phyloP scores from a whole-genome alignment of 768 basidiomycete genomes.

The Pisolithus orientalis region DNA sequence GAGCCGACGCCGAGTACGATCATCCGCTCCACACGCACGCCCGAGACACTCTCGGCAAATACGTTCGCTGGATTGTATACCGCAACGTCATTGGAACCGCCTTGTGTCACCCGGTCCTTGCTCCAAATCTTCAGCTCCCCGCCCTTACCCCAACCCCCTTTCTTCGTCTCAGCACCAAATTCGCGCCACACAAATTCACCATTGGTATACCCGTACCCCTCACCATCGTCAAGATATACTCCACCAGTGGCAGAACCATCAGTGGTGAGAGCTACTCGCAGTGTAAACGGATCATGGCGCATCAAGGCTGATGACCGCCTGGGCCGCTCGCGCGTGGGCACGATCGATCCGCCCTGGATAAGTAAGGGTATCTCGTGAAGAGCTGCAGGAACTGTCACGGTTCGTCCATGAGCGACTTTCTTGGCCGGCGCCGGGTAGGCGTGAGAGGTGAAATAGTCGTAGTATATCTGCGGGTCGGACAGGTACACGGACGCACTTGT shows the following conservation, averaged over 20 bases:
- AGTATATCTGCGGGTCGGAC: constrained; percentile 88
- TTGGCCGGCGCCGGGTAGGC: constrained; percentile 56
- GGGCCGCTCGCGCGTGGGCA: constrained; percentile 83
- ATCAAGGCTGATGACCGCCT: constrained; percentile 82
- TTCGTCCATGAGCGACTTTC: constrained; percentile 39
- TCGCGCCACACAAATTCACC: constrained; percentile 84
- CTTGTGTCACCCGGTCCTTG: constrained; percentile 53
- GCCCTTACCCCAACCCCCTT: constrained; percentile 11
- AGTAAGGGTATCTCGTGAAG: constrained; percentile 79
- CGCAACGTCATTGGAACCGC: constrained; percentile 38
- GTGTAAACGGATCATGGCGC: constrained; percentile 89
- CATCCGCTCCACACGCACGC: constrained; percentile 76
- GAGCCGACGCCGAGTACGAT: constrained; percentile 65
- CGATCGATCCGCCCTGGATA: constrained; percentile 85
- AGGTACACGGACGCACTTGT: constrained; percentile 74
- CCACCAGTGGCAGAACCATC: constrained; percentile 62
- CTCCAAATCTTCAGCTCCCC: constrained; percentile 44
- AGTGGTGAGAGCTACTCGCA: constrained; percentile 73
- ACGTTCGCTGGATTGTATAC: constrained; percentile 52
- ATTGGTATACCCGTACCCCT: constrained; percentile 63
- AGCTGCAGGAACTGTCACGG: constrained; percentile 72
- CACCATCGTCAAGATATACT: constrained; percentile 94
- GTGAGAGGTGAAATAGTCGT: constrained; percentile 79
- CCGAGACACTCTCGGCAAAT: constrained; percentile 58
- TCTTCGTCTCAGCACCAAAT: constrained; percentile 48